These are phyloP conservation scores for Zalerion maritima DNA, from an alignment of 495 filamentous ascomycete genomes.

Conservation along the genomic window DNA sequence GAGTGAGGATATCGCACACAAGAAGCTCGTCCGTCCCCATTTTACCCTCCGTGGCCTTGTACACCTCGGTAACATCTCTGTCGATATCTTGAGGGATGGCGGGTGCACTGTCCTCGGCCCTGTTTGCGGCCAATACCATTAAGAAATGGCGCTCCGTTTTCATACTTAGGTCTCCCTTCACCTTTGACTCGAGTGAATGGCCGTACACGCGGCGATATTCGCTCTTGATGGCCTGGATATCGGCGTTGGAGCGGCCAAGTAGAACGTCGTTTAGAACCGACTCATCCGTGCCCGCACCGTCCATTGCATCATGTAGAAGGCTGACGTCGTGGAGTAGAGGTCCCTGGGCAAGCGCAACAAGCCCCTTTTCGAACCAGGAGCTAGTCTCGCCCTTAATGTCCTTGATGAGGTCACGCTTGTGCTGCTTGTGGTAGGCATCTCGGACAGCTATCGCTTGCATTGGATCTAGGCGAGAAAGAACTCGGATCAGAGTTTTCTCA, in stretches of 20 bases:
- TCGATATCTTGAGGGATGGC: constrained; percentile 56
- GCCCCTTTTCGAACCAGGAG: constrained; percentile 52
- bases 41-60: constrained; percentile 55
- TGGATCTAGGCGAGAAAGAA: constrained; percentile 54
- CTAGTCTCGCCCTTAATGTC: constrained; percentile 66
- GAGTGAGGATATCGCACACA: constrained; percentile 61
- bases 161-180: constrained; percentile 63
- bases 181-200: constrained; percentile 45
- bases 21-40: constrained; percentile 59
- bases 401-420: constrained; percentile 50
- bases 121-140: constrained; percentile 53
- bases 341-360: constrained; percentile 60
- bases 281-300: constrained; percentile 76
- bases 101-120: constrained; percentile 61
- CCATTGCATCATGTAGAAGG: constrained; percentile 49
- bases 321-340: constrained; percentile 59
- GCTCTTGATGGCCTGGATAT: constrained; percentile 65
- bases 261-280: constrained; percentile 72
- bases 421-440: constrained; percentile 43
- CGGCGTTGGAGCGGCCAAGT: constrained; percentile 68
- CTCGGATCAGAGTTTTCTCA: constrained; percentile 53
- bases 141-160: constrained; percentile 74
- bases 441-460: constrained; percentile 57
- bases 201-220: constrained; percentile 53
- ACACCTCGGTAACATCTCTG: constrained; percentile 53